Conservation (phyloP, 2,329 filamentous ascomycete genomes). For the Colletotrichum theobromicola region DNA sequence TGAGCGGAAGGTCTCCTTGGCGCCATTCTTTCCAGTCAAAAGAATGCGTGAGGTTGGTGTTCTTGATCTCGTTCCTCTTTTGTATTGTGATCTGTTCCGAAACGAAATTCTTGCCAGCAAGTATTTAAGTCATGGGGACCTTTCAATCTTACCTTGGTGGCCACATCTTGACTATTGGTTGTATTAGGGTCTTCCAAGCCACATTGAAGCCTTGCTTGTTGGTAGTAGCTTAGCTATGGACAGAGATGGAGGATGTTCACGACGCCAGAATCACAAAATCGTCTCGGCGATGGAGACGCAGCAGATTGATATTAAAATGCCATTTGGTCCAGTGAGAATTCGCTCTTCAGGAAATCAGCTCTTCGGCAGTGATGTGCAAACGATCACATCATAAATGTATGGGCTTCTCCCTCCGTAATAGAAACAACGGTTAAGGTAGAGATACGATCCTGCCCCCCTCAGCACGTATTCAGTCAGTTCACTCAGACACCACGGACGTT, state of each 20-base stretch:
- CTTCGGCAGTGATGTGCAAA: accelerated
- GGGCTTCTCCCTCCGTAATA: accelerated
- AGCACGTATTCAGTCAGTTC: background rate
- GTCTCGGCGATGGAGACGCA: background rate
- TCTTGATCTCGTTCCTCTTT: background rate
- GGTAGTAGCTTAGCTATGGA: accelerated
- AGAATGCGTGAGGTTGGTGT: too few species aligned
- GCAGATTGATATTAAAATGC: too few species aligned
- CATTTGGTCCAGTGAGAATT: background rate
- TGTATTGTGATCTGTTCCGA: background rate
- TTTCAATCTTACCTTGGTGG: background rate
- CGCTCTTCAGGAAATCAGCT: background rate
- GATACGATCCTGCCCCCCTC: accelerated
- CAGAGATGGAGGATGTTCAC: background rate
- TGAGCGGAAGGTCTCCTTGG: too few species aligned
- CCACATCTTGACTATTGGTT: background rate
- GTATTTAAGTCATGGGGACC: background rate
- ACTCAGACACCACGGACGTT: background rate
- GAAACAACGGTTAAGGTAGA: background rate
- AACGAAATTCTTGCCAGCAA: background rate
- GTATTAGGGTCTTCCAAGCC: background rate
- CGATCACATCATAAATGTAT: background rate
- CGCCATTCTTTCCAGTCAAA: too few species aligned
- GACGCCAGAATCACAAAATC: background rate
- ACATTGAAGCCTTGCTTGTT: background rate